Evolutionary conservation across 208 protist species (phyloP).

Genomic region (Trichomonas gallinae): DNA sequence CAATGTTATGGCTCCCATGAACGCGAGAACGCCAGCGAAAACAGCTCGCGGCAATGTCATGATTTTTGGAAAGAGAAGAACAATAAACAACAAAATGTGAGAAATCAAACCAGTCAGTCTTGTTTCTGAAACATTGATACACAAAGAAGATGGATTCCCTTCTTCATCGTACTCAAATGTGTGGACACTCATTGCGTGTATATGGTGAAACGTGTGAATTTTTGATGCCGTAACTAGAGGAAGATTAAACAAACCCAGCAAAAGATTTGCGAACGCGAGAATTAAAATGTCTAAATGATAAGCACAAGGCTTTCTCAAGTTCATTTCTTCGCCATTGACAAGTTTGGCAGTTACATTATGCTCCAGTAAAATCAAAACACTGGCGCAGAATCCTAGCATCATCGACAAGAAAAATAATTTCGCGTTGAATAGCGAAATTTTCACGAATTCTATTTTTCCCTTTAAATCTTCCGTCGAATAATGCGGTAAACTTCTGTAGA

Average conservation of each 20-base stretch:
- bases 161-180: background rate
- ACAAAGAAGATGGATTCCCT: background rate
- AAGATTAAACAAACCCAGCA: background rate
- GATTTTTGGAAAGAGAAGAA: background rate
- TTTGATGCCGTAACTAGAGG: background rate
- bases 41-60: background rate
- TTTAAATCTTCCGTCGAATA: background rate
- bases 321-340: background rate
- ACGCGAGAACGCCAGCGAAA: background rate
- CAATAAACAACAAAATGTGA: background rate
- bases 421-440: background rate
- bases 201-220: background rate
- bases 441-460: background rate
- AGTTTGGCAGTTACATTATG: background rate
- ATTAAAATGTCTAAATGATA: background rate
- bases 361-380: background rate
- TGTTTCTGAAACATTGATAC: background rate
- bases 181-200: background rate
- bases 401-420: background rate
- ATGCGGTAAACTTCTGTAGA: background rate
- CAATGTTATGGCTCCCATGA: background rate
- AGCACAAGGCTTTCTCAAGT: background rate
- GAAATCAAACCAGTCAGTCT: background rate
- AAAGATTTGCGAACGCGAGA: background rate
- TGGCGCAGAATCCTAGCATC: background rate